Evolutionary conservation across 352 stramenopile species (phyloP), one percentile per base, ranked within the genome.

Genomic region (Elongisporangium anandrum): DNA sequence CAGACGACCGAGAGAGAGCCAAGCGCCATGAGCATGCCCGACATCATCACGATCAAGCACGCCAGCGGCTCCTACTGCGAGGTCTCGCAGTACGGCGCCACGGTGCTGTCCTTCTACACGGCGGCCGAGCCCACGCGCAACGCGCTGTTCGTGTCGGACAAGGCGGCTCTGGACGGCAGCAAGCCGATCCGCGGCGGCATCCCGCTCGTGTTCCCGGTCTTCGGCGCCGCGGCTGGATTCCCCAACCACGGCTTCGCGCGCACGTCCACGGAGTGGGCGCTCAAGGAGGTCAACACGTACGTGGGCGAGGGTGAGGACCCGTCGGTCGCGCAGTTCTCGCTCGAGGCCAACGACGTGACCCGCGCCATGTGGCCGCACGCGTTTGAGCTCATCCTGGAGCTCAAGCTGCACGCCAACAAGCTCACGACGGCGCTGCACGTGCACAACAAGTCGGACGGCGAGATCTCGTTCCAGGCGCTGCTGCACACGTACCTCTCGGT

Each of bases 201-300:
- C 52, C 96, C 96, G 34, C 69, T 99, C 20, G 95, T 98, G 45
- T 99, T 99, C 77, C 96, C 96, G 34, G 89, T 98, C 54, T 99
- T 99, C 70, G 95, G 95, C 57, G 75, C 71, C 41, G 84, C 81
- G 7, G 59, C 75, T n/a, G 82, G 78, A 8, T 96, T 97, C 63
- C 89, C 90, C 1, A 95, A 97, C 66, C 96, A 99, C 78, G 96
- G 96, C 26, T 98, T 99, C 70, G 87, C 94, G 38, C 88, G 96
- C 41, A 88, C 74, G 6, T 70, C 72, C 24, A 82, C 68, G 26
- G 55, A 89, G 49, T 94, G 85, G 85, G 74, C 70, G 57, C 69
- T 92, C 29, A 66, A 52, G 41, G 64, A 88, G 52, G 55, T 89
- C 52, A 64, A 75, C 55, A 65, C 84, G 50, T 74, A 61, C 0